Evolutionary conservation across 768 basidiomycete species (phyloP).

Genomic region (Dendrothele bispora): DNA sequence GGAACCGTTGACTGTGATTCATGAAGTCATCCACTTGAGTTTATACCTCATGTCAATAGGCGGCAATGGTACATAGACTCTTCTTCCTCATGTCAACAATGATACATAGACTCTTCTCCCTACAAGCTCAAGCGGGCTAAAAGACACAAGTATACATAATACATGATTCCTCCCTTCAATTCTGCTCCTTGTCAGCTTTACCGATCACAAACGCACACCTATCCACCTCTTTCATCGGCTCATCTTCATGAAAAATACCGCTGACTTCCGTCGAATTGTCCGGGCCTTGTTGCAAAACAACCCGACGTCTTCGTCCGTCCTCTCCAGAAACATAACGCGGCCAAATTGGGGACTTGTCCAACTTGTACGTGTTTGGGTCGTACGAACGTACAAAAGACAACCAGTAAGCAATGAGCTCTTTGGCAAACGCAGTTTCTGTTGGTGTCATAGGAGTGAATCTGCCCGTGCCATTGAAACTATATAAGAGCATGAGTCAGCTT

Average conservation of each 20-base stretch:
- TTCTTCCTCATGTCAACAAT: too few species aligned
- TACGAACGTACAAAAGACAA: constrained; percentile 61
- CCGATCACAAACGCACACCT: constrained; percentile 38
- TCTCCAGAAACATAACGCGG: constrained; percentile 28
- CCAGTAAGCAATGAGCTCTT: constrained; percentile 66
- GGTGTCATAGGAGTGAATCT: constrained; percentile 47
- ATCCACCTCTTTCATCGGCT: constrained; percentile 33
- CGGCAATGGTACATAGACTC: too few species aligned
- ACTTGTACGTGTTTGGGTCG: constrained; percentile 56
- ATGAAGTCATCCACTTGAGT: too few species aligned
- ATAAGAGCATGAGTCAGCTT: too few species aligned
- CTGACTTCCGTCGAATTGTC: constrained; percentile 27
- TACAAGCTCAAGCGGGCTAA: too few species aligned
- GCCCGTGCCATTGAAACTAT: constrained; percentile 52
- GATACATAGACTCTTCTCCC: too few species aligned
- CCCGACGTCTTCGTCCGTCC: constrained; percentile 27
- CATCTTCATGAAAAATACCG: constrained; percentile 41
- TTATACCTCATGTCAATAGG: too few species aligned
- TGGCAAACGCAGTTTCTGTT: constrained; percentile 48
- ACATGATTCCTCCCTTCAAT: constrained; percentile 27
- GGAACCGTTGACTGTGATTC: too few species aligned
- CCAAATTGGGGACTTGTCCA: constrained; percentile 53
- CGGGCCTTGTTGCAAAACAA: constrained; percentile 44
- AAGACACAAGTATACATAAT: too few species aligned
- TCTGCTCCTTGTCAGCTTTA: constrained; percentile 32